phyloP scores from a whole-genome alignment of 768 basidiomycete genomes.

The Russula ochroleuca region DNA sequence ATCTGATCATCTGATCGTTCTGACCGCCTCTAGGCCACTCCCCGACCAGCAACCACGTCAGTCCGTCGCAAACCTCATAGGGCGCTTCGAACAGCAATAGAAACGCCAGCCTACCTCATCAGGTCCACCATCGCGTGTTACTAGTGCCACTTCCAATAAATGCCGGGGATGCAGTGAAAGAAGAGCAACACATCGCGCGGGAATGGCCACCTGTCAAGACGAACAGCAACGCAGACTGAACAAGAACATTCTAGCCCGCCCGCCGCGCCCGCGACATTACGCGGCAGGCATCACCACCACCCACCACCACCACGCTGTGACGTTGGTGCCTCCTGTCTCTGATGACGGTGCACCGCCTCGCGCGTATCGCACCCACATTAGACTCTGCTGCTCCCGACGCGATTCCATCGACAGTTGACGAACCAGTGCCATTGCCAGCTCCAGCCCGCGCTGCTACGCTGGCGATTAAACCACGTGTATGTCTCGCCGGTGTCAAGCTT shows the following conservation, averaged over 20 bases:
- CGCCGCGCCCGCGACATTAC: neutral
- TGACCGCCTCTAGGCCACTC: constrained; percentile 49
- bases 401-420: neutral
- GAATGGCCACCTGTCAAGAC: constrained; percentile 62
- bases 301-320: neutral
- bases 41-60: constrained; percentile 85
- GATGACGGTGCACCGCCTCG: neutral
- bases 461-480: constrained; percentile 23
- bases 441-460: constrained; percentile 18
- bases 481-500: neutral
- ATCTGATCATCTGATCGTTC: constrained; percentile 11
- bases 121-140: constrained; percentile 44
- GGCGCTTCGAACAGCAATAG: constrained; percentile 73
- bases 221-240: constrained; percentile 3
- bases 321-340: neutral
- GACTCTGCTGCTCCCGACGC: neutral
- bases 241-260: constrained; percentile 1
- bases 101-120: constrained; percentile 51
- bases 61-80: constrained; percentile 88
- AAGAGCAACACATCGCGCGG: constrained; percentile 63
- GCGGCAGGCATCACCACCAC: neutral
- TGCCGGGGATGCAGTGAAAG: constrained; percentile 59
- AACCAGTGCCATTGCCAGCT: constrained; percentile 12
- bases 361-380: neutral
- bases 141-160: constrained; percentile 62